Conservation (phyloP, 768 basidiomycete genomes). For the Naganishia friedmannii region DNA sequence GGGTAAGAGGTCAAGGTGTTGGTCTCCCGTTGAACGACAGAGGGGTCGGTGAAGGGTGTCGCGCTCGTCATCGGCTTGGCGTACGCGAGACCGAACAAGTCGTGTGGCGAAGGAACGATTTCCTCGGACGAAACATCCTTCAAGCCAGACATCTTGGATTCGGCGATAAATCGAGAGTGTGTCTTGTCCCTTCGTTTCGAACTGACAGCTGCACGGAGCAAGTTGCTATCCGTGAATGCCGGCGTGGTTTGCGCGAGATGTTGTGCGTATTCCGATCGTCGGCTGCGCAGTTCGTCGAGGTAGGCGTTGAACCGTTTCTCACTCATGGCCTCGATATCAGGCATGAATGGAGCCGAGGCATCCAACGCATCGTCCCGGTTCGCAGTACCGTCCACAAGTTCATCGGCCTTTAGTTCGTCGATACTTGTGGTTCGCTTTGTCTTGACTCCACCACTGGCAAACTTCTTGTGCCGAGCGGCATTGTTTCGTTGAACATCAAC, state of each 20-base stretch:
- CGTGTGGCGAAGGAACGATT: slow-evolving; percentile 26
- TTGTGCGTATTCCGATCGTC: slow-evolving; percentile 14
- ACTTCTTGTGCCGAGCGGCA: neutral
- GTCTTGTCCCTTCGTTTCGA: slow-evolving; percentile 19
- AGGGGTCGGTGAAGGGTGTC: slow-evolving; percentile 6
- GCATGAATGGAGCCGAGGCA: slow-evolving; percentile 29
- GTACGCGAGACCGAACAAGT: slow-evolving; percentile 30
- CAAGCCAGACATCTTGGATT: slow-evolving; percentile 3
- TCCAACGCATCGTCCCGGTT: slow-evolving; percentile 14
- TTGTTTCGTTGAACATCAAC: neutral
- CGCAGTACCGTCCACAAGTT: neutral
- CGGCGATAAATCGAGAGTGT: slow-evolving; percentile 23
- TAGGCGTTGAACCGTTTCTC: slow-evolving; percentile 38
- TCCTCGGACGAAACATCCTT: neutral
- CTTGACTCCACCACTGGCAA: slow-evolving; percentile 13
- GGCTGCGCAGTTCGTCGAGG: slow-evolving; percentile 32
- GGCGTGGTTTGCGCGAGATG: neutral
- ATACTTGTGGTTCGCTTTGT: slow-evolving; percentile 7
- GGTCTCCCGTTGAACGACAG: slow-evolving; percentile 9
- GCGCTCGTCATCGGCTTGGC: slow-evolving; percentile 13
- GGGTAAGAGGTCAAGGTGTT: slow-evolving; percentile 17
- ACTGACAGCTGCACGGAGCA: slow-evolving; percentile 10
- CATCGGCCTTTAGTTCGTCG: slow-evolving; percentile 12
- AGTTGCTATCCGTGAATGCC: slow-evolving; percentile 3
- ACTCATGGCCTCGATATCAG: slow-evolving; percentile 41